Evolutionary conservation across 306 rosid genomes (phyloP), one percentile per base, ranked within the genome.

Genomic region (Quercus suber): DNA sequence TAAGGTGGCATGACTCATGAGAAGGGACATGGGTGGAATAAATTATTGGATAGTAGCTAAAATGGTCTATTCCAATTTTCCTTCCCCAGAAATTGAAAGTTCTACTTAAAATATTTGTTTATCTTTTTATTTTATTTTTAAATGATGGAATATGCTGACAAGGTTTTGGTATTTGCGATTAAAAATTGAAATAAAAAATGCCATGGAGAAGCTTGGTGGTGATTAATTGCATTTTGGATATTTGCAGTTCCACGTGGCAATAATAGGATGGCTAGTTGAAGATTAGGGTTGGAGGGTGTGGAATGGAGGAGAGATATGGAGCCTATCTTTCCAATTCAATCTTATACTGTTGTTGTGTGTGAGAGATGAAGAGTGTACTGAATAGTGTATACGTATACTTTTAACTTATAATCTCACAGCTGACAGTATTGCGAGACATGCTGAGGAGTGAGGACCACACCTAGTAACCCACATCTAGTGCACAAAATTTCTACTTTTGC

Each of bases 281-380:
- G 99, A 93, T 96, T 82, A 89, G 97, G 89, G 84, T 80, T 91
- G 88, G 76, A 85, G 84, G 98, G 92, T 88, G 90, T 77, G 88
- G 93, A 84, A 67, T 80, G 89, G 88, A 87, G 87, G 88, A 75
- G 94, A 89, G 35, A 76, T 87, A 76, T 73, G 71, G 81, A 79
- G 84, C 30, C 35, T 67, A 33, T 82, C 85, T 80, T 86, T 80
- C 86, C 87, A 78, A 77, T 73, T 81, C 82, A 73, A 75, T 81
- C 78, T 85, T 87, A 86, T 74, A 82, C 87, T 76, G 35, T 69
- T 76, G 71, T 69, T 53, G 71, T 25, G 70, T 63, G 74, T 25
- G 43, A 53, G 9, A 8, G 8, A 37, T 37, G 45, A 10, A 37
- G 45, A 37, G 10, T 37, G 45, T 37, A 37, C 45, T 41, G 45